Evolutionary conservation across 176 grass and related monocot species (phyloP).

Genomic region (Lolium rigidum): DNA sequence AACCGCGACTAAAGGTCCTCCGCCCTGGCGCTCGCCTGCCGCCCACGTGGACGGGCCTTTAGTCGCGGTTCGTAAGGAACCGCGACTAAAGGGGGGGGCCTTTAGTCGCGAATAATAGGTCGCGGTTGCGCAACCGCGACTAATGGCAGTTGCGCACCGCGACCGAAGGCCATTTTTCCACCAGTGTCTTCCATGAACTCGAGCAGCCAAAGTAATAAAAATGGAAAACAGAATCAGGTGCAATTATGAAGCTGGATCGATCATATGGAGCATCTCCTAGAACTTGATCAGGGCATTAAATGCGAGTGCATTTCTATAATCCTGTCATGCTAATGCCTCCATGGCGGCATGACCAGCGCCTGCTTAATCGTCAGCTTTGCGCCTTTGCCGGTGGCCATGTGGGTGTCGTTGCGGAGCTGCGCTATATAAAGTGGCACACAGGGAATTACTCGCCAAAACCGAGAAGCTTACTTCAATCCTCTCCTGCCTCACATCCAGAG

Average conservation of each 20-base stretch:
- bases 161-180: too few relatives aligned
- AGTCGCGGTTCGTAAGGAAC: too few relatives aligned
- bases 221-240: not conserved
- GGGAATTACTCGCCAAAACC: too few relatives aligned
- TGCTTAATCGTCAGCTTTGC: slow-evolving; percentile 12
- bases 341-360: not conserved
- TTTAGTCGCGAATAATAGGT: too few relatives aligned
- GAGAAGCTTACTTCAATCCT: not conserved
- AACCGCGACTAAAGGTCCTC: too few relatives aligned
- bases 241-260: not conserved
- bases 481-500: not conserved
- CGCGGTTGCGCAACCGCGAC: too few relatives aligned
- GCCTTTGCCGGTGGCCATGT: slow-evolving; percentile 29
- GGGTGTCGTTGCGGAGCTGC: not conserved
- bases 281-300: slow-evolving; percentile 27
- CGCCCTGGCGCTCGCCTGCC: too few relatives aligned
- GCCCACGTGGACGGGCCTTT: too few relatives aligned
- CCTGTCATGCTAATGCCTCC: not conserved
- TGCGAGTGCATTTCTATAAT: slow-evolving; percentile 21
- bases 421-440: not conserved
- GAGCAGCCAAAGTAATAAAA: not conserved
- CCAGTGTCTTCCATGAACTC: not conserved
- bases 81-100: too few relatives aligned
- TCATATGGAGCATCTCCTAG: not conserved
- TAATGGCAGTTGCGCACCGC: too few relatives aligned